phyloP scores from a whole-genome alignment of 441 rosid genomes.

The Omphalea diandra region DNA sequence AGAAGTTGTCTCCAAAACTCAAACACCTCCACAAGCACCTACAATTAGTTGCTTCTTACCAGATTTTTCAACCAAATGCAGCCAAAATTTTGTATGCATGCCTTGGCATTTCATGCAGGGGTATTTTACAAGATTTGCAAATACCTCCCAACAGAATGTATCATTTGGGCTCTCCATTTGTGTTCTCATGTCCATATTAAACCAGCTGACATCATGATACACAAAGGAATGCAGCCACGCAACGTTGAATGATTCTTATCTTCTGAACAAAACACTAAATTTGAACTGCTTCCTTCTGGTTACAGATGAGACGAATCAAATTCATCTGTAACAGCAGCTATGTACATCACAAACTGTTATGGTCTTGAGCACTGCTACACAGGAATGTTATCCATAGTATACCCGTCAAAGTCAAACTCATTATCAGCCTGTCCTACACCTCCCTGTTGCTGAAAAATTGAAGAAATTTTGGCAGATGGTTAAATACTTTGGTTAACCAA shows the following conservation, averaged over 20 bases:
- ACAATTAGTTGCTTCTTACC: conserved; percentile 44
- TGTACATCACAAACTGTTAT: conserved; percentile 37
- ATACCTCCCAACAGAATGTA: conserved; percentile 16
- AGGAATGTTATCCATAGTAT: conserved; percentile 62
- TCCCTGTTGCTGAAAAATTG: conserved; percentile 54
- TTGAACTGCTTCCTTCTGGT: conserved; percentile 22
- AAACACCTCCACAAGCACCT: conserved; percentile 31
- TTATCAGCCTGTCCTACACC: conserved; percentile 51
- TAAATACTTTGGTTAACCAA: neutral
- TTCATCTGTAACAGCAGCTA: conserved; percentile 27
- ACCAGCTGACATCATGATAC: conserved; percentile 26
- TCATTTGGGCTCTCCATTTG: conserved; percentile 10
- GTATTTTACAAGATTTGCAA: conserved; percentile 24
- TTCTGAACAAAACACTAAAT: conserved; percentile 9
- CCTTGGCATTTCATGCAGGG: conserved; percentile 45
- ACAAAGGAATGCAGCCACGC: conserved; percentile 23
- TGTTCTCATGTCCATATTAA: conserved; percentile 17
- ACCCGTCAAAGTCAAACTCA: conserved; percentile 83
- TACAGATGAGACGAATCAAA: conserved; percentile 21
- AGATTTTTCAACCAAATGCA: conserved; percentile 34
- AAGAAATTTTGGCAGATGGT: conserved; percentile 9
- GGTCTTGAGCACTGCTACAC: conserved; percentile 43
- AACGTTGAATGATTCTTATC: conserved; percentile 23
- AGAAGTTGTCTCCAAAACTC: conserved; percentile 26
- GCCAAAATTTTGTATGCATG: conserved; percentile 47